Percentiles rank a stretch among this genome's conserved stretches.
Conservation (phyloP, 169 alveolate genomes). For the Eimeria zaria region DNA sequence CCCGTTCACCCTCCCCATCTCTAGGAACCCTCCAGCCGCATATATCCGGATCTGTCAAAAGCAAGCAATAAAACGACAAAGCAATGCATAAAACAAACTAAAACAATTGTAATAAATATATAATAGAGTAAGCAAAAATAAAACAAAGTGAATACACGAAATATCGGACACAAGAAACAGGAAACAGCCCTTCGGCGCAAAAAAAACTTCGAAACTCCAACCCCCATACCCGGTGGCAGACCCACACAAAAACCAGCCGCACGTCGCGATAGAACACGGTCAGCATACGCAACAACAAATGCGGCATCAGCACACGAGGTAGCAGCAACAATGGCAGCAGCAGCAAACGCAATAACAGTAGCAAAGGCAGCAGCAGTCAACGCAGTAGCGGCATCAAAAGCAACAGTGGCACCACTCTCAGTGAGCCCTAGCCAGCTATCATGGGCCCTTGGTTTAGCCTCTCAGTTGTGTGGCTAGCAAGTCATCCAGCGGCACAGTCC, state of each 20-base stretch:
- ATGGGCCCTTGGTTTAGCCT: neutral
- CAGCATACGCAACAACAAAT: neutral
- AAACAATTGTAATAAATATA: neutral
- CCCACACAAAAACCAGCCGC: neutral
- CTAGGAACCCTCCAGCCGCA: constrained; percentile 83
- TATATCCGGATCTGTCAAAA: constrained; percentile 73
- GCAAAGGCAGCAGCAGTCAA: neutral
- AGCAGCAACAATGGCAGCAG: neutral
- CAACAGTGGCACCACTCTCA: neutral
- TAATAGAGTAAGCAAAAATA: neutral
- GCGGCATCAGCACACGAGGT: neutral
- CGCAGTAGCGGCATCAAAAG: neutral
- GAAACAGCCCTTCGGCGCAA: too few relatives aligned
- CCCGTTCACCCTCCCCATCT: constrained; percentile 88
- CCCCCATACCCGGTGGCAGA: neutral
- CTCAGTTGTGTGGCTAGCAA: neutral
- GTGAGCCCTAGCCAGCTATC: neutral
- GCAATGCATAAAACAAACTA: neutral
- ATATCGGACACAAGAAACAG: too few relatives aligned
- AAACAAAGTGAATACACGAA: neutral
- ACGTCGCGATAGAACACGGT: neutral
- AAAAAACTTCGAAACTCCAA: too few relatives aligned
- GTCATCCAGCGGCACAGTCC: neutral
- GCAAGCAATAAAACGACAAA: neutral
- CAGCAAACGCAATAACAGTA: neutral